These are phyloP conservation scores for Acer yangbiense DNA, from an alignment of 345 rosid genomes.

Conservation along the genomic window DNA sequence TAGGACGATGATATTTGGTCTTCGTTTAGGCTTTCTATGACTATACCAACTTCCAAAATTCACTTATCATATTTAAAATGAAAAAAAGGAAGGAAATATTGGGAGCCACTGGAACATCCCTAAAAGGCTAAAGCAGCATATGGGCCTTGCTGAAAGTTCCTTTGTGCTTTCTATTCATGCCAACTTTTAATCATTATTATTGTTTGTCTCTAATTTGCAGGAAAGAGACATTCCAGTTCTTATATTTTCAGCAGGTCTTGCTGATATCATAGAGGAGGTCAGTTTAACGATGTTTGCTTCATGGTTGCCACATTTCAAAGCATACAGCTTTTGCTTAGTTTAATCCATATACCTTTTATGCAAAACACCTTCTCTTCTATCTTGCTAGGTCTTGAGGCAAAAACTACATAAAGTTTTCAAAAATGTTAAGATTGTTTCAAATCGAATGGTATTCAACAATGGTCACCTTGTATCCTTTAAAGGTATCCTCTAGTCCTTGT, in stretches of 20 bases:
- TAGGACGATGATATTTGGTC: neutral
- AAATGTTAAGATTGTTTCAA: constrained; percentile 79
- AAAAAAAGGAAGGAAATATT: neutral
- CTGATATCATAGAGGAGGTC: constrained; percentile 96
- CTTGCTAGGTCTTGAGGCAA: constrained; percentile 77
- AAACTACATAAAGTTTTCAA: constrained; percentile 69
- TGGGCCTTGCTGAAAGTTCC: neutral
- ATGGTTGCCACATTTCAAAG: neutral
- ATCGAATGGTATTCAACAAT: constrained; percentile 68
- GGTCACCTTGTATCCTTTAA: constrained; percentile 73
- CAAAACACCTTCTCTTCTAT: constrained; percentile 11
- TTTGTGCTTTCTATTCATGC: neutral
- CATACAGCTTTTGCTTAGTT: neutral
- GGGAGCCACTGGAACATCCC: neutral
- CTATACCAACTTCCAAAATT: neutral
- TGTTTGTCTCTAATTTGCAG: constrained; percentile 38
- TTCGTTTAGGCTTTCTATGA: neutral
- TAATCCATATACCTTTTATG: neutral
- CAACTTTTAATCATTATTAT: constrained; percentile 4
- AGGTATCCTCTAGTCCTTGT: constrained; percentile 46
- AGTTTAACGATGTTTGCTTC: constrained; percentile 14
- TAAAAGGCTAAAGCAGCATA: neutral
- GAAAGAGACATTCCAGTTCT: constrained; percentile 71
- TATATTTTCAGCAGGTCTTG: constrained; percentile 96
- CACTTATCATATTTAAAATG: neutral